A percentile compares a stretch with the other conserved stretches of the same genome.
Evolutionary conservation across 306 rosid species (phyloP).

Genomic region (Canavalia ensiformis): DNA sequence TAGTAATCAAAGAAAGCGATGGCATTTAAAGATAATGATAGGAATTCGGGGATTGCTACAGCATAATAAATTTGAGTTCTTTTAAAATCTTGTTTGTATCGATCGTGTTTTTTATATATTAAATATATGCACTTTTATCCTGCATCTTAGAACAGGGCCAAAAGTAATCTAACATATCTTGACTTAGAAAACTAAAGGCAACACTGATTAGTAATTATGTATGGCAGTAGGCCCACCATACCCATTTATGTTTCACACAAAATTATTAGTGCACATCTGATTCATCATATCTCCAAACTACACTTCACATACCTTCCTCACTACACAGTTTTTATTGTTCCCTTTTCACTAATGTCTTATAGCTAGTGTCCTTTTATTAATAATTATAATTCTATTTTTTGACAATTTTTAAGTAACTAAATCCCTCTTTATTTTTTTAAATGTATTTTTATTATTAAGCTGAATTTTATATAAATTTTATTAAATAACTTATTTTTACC

Average conservation of each 20-base stretch:
- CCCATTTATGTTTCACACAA: neutral
- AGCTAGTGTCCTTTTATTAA: neutral
- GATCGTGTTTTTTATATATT: neutral
- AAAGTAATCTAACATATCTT: neutral
- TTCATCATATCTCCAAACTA: neutral
- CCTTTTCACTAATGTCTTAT: neutral
- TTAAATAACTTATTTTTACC: no score
- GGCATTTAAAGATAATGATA: neutral
- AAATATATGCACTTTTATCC: neutral
- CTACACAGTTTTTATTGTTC: neutral
- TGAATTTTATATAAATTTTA: no score
- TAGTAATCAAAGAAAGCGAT: conserved; percentile 6
- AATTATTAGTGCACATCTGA: neutral
- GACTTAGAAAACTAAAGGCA: neutral
- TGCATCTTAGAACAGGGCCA: neutral
- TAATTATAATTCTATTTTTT: no score
- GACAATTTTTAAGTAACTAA: no score
- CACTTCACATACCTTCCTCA: neutral
- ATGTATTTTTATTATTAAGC: no score
- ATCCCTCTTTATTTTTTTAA: no score
- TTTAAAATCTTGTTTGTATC: neutral
- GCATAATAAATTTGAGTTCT: neutral
- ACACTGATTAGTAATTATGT: neutral
- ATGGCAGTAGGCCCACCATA: neutral
- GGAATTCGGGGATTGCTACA: neutral